Base-by-base conservation (phyloP, 257 asterid species). In the Przewalskia tangutica region DNA sequence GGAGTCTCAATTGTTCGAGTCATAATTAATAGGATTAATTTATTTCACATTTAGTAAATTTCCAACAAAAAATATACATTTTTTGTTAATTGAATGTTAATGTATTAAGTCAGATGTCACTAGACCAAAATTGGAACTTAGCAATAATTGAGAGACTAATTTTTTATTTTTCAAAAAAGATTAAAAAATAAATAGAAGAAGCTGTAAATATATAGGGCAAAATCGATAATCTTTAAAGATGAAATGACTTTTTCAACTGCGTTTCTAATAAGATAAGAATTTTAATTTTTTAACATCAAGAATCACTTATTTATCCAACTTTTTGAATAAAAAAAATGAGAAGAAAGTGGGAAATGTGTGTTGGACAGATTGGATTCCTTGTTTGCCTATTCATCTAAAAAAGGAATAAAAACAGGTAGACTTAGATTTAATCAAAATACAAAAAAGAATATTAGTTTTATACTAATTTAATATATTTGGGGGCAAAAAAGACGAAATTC, bases 361-460 rank as follows among this genome's bases (percentile, higher is more conserved):
- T 81, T 67, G 80, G 86, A 86, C 87, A 84, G 84, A 79, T 44
- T 83, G 87, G 87, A 80, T 84, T 70, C 77, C 81, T 86, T 86
- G 81, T 84, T 68, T 79, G 80, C 46, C 84, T 76, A 82, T 85
- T 71, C 89, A 77, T 70, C 79, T 53, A 32, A 48, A 51, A 16
- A 71, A 32, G 70, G 38, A 53, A 55, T 42, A 67, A 55, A 42
- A 53, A 50, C 64, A 59, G 75, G 44, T 73, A 73, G 79, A 73
- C 79, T 73, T 73, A 23, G 62, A 73, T 73, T 12, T 73, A 73
- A 73, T 48, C 46, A 73, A 73, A 73, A 73, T 3, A 66, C 4
- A 27, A 17, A 18, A 12, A 23, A 0, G 0, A 73, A 48, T 11
- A 73, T 20, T 12, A n/a, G 6, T 70, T 18, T 8, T 9, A 18